A percentile compares a stretch with the other conserved stretches of the same genome.
These are phyloP conservation scores for Candida mattraensis DNA, from an alignment of 805 yeast genomes.

Conservation along the genomic window DNA sequence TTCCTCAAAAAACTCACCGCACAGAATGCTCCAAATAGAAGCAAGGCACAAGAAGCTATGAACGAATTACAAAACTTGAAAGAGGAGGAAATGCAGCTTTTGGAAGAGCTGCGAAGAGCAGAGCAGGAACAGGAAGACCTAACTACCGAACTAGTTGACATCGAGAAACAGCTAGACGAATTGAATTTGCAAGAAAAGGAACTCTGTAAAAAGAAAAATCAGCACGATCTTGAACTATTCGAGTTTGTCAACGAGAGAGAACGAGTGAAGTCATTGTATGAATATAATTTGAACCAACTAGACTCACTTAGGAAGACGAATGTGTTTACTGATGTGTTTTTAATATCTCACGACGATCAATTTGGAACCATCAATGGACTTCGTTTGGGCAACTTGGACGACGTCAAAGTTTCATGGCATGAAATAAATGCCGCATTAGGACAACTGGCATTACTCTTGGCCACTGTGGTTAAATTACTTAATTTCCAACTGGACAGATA, in stretches of 20 bases:
- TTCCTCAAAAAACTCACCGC: slow-evolving; percentile 69
- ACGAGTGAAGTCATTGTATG: slow-evolving; percentile 62
- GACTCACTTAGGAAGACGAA: slow-evolving; percentile 74
- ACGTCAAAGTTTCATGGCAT: slow-evolving; percentile 73
- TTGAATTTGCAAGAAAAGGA: slow-evolving; percentile 46
- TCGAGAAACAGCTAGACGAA: slow-evolving; percentile 40
- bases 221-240: slow-evolving; percentile 51
- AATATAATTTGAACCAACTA: slow-evolving; percentile 59
- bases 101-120: slow-evolving; percentile 39
- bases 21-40: slow-evolving; percentile 45
- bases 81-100: slow-evolving; percentile 36
- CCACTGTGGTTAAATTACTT: slow-evolving; percentile 61
- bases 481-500: slow-evolving; percentile 57
- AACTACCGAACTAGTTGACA: slow-evolving; percentile 45
- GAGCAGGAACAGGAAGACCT: slow-evolving; percentile 46
- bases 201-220: slow-evolving; percentile 51
- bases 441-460: slow-evolving; percentile 67
- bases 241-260: slow-evolving; percentile 56
- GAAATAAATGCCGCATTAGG: slow-evolving; percentile 93
- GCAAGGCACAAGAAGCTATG: slow-evolving; percentile 46
- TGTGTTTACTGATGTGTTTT: slow-evolving; percentile 79
- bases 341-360: slow-evolving; percentile 78
- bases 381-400: slow-evolving; percentile 69
- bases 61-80: slow-evolving; percentile 48
- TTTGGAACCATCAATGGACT: slow-evolving; percentile 88